Base-by-base conservation (phyloP, 352 stramenopile species). In the Phytophthora cactorum region DNA sequence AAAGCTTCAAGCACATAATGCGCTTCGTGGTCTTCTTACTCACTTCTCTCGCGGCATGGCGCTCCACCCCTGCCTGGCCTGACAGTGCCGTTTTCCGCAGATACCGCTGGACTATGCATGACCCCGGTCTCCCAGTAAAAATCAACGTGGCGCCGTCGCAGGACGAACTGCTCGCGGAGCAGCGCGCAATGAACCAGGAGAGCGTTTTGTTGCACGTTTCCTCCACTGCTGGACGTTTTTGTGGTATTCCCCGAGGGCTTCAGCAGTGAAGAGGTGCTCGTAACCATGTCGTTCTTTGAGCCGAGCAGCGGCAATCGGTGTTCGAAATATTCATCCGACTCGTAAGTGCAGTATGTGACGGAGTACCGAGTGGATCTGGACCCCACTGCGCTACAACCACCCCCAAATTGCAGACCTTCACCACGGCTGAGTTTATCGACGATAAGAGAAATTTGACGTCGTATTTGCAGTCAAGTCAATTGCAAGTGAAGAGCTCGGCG, bases 401-500 rank as follows among this genome's bases (percentile, higher is more conserved):
- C 74, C 22, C 59, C 2, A 66, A 65, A 39, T 41, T 82, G 15
- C 29, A 60, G 34, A 82, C 70, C 45, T 74, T 72, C 64, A 82
- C 74, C 31, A 64, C 70, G 11, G 63, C 61, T 15, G 71, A 84
- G 61, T 79, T 80, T 38, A 47, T 56, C 1, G 50, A 68, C 9
- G 53, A 52, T 1, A 41, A 17, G 66, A 66, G 44, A 63, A 66
- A 15, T 82, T 75, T 43, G 68, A 82, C 27, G 61, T 62, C 38
- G 74, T 81, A 22, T 52, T 82, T 27, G 70, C 69, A 32, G 77
- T 79, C 36, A 74, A 74, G 8, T 70, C 70, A 1, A 75, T 95
- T 22, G 82, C 94, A 62, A 88, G 93, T 64, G 78, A 91, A 64
- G 86, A 86, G 8, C 66, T 96, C 2, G 86, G 72, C 3, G 86